Evolutionary conservation across 495 filamentous ascomycete species (phyloP).

Genomic region (Bombardia bombarda): DNA sequence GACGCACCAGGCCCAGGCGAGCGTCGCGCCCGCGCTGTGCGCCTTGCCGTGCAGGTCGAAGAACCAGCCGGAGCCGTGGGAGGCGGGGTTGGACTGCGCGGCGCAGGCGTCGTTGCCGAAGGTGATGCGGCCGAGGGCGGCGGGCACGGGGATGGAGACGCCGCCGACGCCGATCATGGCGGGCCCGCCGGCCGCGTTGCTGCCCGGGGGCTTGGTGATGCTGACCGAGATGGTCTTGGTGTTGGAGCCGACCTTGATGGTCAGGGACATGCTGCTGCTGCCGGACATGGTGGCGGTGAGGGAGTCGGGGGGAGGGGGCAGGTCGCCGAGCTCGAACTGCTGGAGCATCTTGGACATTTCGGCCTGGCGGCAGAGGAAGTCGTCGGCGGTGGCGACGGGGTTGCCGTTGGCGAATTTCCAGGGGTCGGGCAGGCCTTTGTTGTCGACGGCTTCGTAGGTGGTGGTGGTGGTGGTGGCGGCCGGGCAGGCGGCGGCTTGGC

Average conservation of each 20-base stretch:
- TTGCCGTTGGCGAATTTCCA: slow-evolving; percentile 40
- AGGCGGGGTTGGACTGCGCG: slow-evolving; percentile 26
- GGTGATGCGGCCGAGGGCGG: slow-evolving; percentile 37
- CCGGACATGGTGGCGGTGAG: slow-evolving; percentile 34
- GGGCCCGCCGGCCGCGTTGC: slow-evolving; percentile 29
- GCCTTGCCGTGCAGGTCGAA: slow-evolving; percentile 39
- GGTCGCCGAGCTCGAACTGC: slow-evolving; percentile 43
- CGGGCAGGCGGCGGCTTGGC: too few species aligned
- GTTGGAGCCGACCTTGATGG: slow-evolving; percentile 32
- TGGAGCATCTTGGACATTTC: slow-evolving; percentile 44
- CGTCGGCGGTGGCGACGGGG: slow-evolving; percentile 33
- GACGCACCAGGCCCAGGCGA: slow-evolving; percentile 47
- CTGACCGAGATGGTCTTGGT: slow-evolving; percentile 40
- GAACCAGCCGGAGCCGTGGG: slow-evolving; percentile 40
- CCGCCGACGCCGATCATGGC: slow-evolving; percentile 43
- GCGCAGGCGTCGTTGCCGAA: slow-evolving; percentile 45
- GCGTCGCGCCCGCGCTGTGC: slow-evolving; percentile 40
- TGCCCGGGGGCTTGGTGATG: slow-evolving; percentile 30
- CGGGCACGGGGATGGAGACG: slow-evolving; percentile 36
- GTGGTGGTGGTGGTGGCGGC: too few species aligned
- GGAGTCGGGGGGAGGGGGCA: slow-evolving; percentile 36
- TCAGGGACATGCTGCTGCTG: slow-evolving; percentile 29
- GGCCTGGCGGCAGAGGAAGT: slow-evolving; percentile 41
- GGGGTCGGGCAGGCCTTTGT: slow-evolving; percentile 44
- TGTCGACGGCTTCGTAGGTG: too few species aligned